Conservation (phyloP, 2,329 filamentous ascomycete genomes). For the Colletotrichum sp. region DNA sequence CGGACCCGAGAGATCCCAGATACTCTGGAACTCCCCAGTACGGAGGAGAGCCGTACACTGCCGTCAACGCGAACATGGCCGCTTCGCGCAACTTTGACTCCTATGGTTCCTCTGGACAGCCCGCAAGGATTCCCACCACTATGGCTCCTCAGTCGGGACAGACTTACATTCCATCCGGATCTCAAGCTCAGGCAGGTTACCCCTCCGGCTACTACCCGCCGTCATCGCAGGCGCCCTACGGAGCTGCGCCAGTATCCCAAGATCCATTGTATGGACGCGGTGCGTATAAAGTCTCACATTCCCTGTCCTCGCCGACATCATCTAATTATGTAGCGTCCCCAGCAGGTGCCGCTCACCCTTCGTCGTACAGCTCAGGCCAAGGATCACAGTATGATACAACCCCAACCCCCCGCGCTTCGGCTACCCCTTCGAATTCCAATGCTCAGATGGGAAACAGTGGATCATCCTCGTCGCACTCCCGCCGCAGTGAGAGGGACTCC, state of each 20-base stretch:
- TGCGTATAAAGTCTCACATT: constrained; percentile 49
- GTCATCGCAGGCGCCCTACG: not conserved
- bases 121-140: constrained; percentile 14
- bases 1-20: constrained; percentile 20
- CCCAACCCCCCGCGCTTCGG: constrained; percentile 42
- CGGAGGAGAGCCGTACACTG: constrained; percentile 16
- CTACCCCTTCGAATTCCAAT: constrained; percentile 41
- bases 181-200: constrained; percentile 15
- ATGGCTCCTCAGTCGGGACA: constrained; percentile 12
- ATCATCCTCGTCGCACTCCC: constrained; percentile 32
- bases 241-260: constrained; percentile 41
- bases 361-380: constrained; percentile 35
- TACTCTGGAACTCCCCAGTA: constrained; percentile 21
- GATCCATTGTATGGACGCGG: constrained; percentile 65
- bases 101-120: constrained; percentile 18
- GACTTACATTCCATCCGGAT: constrained; percentile 19
- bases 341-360: constrained; percentile 47
- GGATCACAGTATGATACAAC: constrained; percentile 58
- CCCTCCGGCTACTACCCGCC: constrained; percentile 30
- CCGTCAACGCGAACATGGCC: constrained; percentile 12
- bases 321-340: constrained; percentile 59
- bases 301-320: constrained; percentile 14
- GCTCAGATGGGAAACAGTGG: constrained; percentile 43
- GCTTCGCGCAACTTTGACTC: constrained; percentile 8
- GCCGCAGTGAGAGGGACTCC: constrained; percentile 47